Conservation (phyloP, 2,329 filamentous ascomycete genomes). For the Mycosphaerella sp. region DNA sequence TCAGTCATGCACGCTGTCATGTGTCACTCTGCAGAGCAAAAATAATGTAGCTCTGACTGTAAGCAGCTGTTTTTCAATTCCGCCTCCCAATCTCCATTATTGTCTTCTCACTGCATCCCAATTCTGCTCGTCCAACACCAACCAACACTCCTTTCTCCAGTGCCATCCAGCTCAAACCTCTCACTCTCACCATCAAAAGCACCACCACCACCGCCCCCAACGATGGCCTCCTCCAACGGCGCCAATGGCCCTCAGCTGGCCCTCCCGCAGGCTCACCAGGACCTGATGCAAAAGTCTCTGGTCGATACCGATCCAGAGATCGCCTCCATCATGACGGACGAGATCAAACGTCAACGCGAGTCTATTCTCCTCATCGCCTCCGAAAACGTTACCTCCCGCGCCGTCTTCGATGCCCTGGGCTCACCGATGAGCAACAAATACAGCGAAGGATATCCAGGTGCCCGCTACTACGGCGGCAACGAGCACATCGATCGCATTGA, state of each 20-base stretch:
- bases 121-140: not conserved
- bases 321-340: constrained; percentile 91
- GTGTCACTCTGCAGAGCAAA: too few species aligned
- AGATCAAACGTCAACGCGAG: constrained; percentile 95
- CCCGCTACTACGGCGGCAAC: constrained; percentile 98
- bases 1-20: too few species aligned
- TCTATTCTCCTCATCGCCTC: constrained; percentile 98
- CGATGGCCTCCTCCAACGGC: constrained; percentile 28
- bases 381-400: constrained; percentile 97
- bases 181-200: not conserved
- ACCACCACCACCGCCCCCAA: constrained; percentile 5
- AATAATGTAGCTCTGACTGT: too few species aligned
- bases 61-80: too few species aligned
- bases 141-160: not conserved
- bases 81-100: too few species aligned
- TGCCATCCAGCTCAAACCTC: not conserved
- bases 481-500: constrained; percentile 98
- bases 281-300: constrained; percentile 91
- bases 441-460: constrained; percentile 96
- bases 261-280: constrained; percentile 59
- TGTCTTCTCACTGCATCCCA: too few species aligned
- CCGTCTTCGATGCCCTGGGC: constrained; percentile 95
- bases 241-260: constrained; percentile 41
- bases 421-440: constrained; percentile 95
- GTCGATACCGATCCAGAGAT: constrained; percentile 90